These are phyloP conservation scores for Colletotrichum liriopes DNA, from an alignment of 2,329 filamentous ascomycete species.

Conservation along the genomic window DNA sequence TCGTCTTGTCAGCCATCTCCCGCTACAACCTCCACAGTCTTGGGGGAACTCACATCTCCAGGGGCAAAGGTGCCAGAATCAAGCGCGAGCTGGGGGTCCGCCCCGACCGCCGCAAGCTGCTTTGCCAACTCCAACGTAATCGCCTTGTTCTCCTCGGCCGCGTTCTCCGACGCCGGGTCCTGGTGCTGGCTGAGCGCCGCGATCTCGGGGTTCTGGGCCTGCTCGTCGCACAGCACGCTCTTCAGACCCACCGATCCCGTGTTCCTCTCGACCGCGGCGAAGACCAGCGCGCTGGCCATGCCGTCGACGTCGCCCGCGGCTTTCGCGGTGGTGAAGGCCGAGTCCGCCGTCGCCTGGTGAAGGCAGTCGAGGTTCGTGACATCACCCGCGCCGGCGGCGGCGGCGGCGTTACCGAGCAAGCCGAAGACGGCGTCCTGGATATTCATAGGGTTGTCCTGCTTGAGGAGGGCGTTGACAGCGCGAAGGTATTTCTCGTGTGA, in stretches of 20 bases:
- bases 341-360: slow-evolving; percentile 71
- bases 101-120: slow-evolving; percentile 74
- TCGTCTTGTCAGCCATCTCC: background rate
- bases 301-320: slow-evolving; percentile 66
- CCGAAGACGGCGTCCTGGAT: slow-evolving; percentile 67
- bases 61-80: slow-evolving; percentile 75
- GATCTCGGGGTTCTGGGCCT: slow-evolving; percentile 76
- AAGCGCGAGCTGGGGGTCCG: slow-evolving; percentile 73
- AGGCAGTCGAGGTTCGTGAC: slow-evolving; percentile 68
- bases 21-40: too few species aligned
- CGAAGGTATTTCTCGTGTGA: slow-evolving; percentile 66
- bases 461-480: slow-evolving; percentile 60
- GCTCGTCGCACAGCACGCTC: slow-evolving; percentile 71
- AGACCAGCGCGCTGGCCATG: slow-evolving; percentile 69
- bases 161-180: slow-evolving; percentile 74
- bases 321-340: slow-evolving; percentile 75
- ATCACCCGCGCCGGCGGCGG: slow-evolving; percentile 55
- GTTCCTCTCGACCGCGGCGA: slow-evolving; percentile 72
- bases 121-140: slow-evolving; percentile 72
- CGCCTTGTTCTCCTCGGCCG: slow-evolving; percentile 72
- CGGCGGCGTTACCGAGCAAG: slow-evolving; percentile 59
- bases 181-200: slow-evolving; percentile 76
- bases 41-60: slow-evolving; percentile 61
- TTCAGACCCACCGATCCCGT: slow-evolving; percentile 70
- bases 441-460: slow-evolving; percentile 67